These are phyloP conservation scores for Pichia sp. DNA, from an alignment of 1,139 yeast species.

Conservation along the genomic window DNA sequence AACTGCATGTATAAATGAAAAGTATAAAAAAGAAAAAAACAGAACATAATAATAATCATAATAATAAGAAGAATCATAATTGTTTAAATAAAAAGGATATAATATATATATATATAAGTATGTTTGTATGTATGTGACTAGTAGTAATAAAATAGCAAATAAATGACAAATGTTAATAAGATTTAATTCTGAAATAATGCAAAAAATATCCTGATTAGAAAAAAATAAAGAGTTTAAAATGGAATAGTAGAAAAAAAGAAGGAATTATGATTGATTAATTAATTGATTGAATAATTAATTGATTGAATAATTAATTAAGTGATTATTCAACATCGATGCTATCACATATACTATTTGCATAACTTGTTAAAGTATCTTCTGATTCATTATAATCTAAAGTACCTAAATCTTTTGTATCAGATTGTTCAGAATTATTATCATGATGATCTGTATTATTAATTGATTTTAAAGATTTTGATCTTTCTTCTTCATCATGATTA, in stretches of 20 bases:
- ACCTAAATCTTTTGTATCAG: constrained; percentile 12
- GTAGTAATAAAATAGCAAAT: too few relatives aligned
- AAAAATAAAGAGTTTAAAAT: too few relatives aligned
- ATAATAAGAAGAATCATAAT: too few relatives aligned
- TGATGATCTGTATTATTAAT: neutral
- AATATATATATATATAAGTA: too few relatives aligned
- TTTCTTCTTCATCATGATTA: constrained; percentile 22
- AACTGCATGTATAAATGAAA: too few relatives aligned
- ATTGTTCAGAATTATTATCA: neutral
- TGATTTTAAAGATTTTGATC: neutral
- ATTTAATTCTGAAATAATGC: too few relatives aligned
- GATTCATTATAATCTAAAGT: constrained; percentile 24
- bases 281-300: neutral
- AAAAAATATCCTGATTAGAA: too few relatives aligned
- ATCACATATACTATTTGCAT: constrained; percentile 24
- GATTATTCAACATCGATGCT: constrained; percentile 18
- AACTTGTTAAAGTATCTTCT: constrained; percentile 24
- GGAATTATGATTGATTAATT: neutral
- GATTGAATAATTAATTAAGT: neutral
- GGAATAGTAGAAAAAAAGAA: neutral
- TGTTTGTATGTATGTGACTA: too few relatives aligned
- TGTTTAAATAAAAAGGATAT: too few relatives aligned
- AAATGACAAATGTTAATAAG: too few relatives aligned
- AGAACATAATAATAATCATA: too few relatives aligned
- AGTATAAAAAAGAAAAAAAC: too few relatives aligned